phyloP scores from a whole-genome alignment of 768 basidiomycete genomes.

The Suillus luteus region DNA sequence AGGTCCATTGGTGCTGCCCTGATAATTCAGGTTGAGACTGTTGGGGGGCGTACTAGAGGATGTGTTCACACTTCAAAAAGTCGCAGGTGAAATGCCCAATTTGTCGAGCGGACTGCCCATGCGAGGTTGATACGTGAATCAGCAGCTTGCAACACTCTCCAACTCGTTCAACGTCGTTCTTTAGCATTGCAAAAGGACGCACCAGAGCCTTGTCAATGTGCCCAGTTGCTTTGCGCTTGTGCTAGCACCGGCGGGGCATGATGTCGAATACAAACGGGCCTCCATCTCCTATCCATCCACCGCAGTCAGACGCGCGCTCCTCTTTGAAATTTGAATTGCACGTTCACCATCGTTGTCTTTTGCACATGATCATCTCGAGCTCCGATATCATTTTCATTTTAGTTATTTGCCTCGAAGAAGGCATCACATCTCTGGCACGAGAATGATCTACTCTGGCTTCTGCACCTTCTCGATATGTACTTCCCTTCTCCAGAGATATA shows the following conservation, averaged over 20 bases:
- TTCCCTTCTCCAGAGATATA: not conserved
- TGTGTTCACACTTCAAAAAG: not conserved
- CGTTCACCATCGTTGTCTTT: not conserved
- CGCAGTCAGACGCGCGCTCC: not conserved
- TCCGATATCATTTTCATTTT: conserved; percentile 2
- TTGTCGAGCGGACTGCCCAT: not conserved
- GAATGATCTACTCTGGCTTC: not conserved
- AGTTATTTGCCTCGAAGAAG: conserved; percentile 2
- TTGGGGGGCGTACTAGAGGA: not conserved
- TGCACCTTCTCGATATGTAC: conserved; percentile 1
- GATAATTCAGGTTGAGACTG: not conserved
- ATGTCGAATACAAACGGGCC: not conserved
- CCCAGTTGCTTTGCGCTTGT: not conserved
- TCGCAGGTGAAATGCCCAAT: not conserved
- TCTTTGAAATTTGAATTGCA: not conserved
- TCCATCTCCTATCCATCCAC: not conserved
- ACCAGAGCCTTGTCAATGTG: not conserved
- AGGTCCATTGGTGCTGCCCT: not conserved
- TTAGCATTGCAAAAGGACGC: not conserved
- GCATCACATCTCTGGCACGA: not conserved
- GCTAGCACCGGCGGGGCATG: not conserved
- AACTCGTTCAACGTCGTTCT: not conserved
- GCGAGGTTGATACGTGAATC: not conserved
- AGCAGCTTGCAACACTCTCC: not conserved
- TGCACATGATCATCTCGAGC: not conserved